Evolutionary conservation across 1,139 yeast genomes (phyloP), one percentile per base, ranked within the genome.

Genomic region (Meyerozyma athensensis): DNA sequence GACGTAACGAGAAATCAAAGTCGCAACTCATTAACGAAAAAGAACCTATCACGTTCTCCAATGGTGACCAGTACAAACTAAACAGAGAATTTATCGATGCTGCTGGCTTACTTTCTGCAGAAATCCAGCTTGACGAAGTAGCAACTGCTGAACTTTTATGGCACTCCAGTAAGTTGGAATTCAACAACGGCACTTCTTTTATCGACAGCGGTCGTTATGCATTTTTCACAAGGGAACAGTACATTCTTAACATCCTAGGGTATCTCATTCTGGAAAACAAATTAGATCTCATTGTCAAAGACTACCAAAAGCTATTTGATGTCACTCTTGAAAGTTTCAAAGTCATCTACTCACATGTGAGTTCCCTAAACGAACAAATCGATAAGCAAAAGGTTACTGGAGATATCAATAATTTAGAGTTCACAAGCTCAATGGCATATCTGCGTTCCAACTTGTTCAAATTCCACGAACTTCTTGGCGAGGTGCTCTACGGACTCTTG

Each of bases 401-500:
- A 34, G 65, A 60, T 39, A 48, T 67, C 26, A 61, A 66, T 40
- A 68, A 74, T 42, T 57, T 75, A 9, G 56, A 58, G 8, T 79
- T 84, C 47, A 71, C 76, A 33, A 76, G 78, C 47, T 67, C 77
- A 13, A 58, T 81, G 35, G 68, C 68, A 35, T 79, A 74, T 49
- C 74, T 84, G 50, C 77, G 86, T 43, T 75, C 75, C 37, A 79
- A 79, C 47, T 61, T 86, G 23, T 71, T 78, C 41, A 67, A 65
- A 36, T 81, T 81, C 48, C 95, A 89, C 54, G 96, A 86, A 49
- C 54, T 72, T 3, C 60, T 90, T 42, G 83, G 92, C 30, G 84
- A 80, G 52, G 63, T 87, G 4, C 60, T 83, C 21, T 77, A 56
- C 50, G 77, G 82, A 9, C 56, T 73, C 37, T 57, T 72, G 8